Evolutionary conservation across 1,284 basidiomycete species (phyloP).

Genomic region (Leccinum subspadiceum): DNA sequence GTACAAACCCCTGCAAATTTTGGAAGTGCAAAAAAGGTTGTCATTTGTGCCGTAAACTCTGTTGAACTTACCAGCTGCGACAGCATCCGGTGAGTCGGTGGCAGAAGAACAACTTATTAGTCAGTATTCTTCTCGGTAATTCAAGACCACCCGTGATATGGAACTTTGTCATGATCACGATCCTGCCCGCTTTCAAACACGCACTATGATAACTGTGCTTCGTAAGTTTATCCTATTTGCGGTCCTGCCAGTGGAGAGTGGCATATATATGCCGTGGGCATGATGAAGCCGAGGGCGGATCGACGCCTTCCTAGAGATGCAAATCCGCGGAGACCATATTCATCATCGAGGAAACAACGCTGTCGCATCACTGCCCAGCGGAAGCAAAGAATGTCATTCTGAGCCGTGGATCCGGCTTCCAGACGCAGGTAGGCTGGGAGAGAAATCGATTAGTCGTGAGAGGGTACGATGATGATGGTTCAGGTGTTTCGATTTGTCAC

Average conservation of each 20-base stretch:
- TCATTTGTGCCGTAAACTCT: constrained; percentile 24
- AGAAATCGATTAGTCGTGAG: neutral
- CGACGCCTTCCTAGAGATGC: constrained; percentile 6
- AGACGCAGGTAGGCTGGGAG: neutral
- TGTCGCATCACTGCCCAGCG: neutral
- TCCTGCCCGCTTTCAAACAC: neutral
- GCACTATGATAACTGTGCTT: constrained; percentile 4
- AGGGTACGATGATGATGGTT: neutral
- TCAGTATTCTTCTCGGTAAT: constrained; percentile 15
- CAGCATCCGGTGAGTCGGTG: constrained; percentile 1
- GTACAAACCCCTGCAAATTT: neutral
- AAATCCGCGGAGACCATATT: constrained; percentile 6
- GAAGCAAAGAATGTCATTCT: neutral
- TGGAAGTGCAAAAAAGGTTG: neutral
- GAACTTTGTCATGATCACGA: constrained; percentile 1
- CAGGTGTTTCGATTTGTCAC: neutral
- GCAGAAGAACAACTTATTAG: constrained; percentile 18
- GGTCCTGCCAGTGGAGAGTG: neutral
- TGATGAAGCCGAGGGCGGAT: constrained; percentile 6
- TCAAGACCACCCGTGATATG: constrained; percentile 1
- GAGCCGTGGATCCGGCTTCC: neutral
- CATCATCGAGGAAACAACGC: neutral
- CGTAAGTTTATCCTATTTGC: constrained; percentile 4
- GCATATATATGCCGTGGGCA: constrained; percentile 3
- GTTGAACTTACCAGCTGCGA: constrained; percentile 4